A percentile compares a stretch with the other conserved stretches of the same genome.
Conservation (phyloP, 495 filamentous ascomycete species). For the Penicillium pancosmium region DNA sequence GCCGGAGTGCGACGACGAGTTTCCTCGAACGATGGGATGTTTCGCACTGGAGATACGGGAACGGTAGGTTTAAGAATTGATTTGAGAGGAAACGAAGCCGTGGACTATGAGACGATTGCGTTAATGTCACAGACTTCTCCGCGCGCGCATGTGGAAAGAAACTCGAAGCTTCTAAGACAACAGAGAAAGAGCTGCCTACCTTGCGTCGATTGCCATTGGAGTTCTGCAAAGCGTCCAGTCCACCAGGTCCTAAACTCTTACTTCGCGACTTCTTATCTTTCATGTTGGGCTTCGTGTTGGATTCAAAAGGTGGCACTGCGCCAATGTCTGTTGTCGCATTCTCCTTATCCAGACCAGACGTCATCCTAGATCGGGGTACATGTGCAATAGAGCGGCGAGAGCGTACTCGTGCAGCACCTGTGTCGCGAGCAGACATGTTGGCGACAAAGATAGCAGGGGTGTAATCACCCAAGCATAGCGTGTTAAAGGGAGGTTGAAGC, state of each 20-base stretch:
- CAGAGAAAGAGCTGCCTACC: conserved; percentile 51
- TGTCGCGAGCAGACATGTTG: conserved; percentile 46
- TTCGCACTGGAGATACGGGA: conserved; percentile 65
- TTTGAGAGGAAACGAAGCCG: conserved; percentile 59
- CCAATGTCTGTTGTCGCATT: conserved; percentile 68
- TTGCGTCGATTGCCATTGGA: conserved; percentile 79
- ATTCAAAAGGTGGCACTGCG: conserved; percentile 31
- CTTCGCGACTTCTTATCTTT: conserved; percentile 80
- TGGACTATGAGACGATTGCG: conserved; percentile 43
- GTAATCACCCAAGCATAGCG: conserved; percentile 20
- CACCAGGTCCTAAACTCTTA: conserved; percentile 92
- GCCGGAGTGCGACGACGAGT: conserved; percentile 46
- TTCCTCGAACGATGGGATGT: conserved; percentile 53
- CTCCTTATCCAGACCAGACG: conserved; percentile 61
- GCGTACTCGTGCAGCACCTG: conserved; percentile 49
- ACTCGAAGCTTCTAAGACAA: background rate
- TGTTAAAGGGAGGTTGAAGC: background rate
- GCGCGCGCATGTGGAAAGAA: conserved; percentile 7
- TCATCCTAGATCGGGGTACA: conserved; percentile 55
- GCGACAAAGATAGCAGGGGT: conserved; percentile 3
- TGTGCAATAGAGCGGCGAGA: conserved; percentile 79
- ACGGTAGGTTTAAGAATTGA: conserved; percentile 89
- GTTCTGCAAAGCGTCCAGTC: conserved; percentile 78
- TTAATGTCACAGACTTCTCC: conserved; percentile 5
- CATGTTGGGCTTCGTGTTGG: conserved; percentile 37